Evolutionary conservation across 2,329 filamentous ascomycete genomes (phyloP).

Genomic region (Colletotrichum neosansevieriae): DNA sequence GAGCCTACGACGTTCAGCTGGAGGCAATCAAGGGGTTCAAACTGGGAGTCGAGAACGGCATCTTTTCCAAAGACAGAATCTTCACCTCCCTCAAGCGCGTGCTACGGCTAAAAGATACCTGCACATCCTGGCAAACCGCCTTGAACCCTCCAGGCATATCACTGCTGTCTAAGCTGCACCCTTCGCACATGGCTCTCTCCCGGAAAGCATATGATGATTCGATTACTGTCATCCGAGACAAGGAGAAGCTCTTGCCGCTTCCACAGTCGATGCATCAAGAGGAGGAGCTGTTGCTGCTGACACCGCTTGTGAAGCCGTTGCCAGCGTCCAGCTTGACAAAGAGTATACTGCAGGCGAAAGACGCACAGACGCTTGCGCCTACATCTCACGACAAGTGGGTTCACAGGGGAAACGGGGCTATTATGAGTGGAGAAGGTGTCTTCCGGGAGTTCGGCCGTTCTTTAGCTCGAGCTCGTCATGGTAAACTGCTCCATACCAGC

Average conservation of each 20-base stretch:
- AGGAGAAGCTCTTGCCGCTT: constrained; percentile 85
- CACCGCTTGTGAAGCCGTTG: constrained; percentile 90
- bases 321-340: constrained; percentile 88
- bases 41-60: constrained; percentile 88
- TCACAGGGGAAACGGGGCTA: constrained; percentile 70
- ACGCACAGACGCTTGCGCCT: constrained; percentile 49
- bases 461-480: constrained; percentile 86
- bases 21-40: constrained; percentile 93
- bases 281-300: constrained; percentile 90
- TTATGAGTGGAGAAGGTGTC: constrained; percentile 94
- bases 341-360: constrained; percentile 70
- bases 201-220: constrained; percentile 90
- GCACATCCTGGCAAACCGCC: constrained; percentile 91
- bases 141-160: constrained; percentile 86
- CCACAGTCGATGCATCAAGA: constrained; percentile 84
- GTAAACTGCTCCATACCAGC: constrained; percentile 90
- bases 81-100: constrained; percentile 84
- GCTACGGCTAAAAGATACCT: constrained; percentile 83
- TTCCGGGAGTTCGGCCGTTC: constrained; percentile 91
- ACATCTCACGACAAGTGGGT: constrained; percentile 66
- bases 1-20: constrained; percentile 87
- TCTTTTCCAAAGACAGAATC: constrained; percentile 84
- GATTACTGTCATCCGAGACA: constrained; percentile 92
- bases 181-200: constrained; percentile 83
- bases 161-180: constrained; percentile 83